Conservation (phyloP, 2,329 filamentous ascomycete genomes). For the Westerdykella aurantiaca region DNA sequence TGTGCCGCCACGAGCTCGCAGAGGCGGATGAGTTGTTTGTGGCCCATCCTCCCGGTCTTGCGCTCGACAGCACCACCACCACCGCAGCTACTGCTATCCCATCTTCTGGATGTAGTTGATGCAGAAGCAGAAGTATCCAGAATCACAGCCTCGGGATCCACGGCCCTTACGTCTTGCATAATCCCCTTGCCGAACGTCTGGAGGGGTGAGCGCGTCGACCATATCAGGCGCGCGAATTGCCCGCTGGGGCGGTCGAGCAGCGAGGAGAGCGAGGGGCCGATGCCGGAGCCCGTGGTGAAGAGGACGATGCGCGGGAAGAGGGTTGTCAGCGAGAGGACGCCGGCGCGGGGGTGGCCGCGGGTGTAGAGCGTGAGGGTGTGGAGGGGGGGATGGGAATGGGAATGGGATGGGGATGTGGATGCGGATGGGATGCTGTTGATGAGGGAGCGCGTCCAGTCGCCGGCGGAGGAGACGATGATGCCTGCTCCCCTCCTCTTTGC, state of each 20-base stretch:
- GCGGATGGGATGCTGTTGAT: conserved; percentile 7
- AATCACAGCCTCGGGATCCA: conserved; percentile 59
- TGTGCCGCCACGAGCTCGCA: conserved; percentile 13
- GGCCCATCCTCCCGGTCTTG: conserved; percentile 11
- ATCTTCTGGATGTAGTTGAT: conserved; percentile 45
- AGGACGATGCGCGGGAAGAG: conserved; percentile 30
- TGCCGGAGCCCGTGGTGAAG: conserved; percentile 33
- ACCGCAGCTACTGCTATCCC: conserved; percentile 49
- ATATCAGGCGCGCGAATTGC: conserved; percentile 57
- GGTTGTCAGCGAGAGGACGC: conserved; percentile 27
- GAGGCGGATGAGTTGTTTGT: too few relatives aligned
- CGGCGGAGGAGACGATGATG: conserved; percentile 32
- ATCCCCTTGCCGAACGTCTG: conserved; percentile 58
- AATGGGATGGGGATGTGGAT: neutral
- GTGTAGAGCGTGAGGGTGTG: conserved; percentile 20
- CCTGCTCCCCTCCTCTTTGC: conserved; percentile 7
- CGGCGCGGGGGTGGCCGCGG: conserved; percentile 23
- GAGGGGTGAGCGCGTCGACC: conserved; percentile 59
- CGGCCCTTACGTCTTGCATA: conserved; percentile 49
- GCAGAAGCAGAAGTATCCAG: conserved; percentile 59
- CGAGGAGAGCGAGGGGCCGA: conserved; percentile 42
- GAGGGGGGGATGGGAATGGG: conserved; percentile 1
- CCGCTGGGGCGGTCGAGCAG: conserved; percentile 48
- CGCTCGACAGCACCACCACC: conserved; percentile 48
- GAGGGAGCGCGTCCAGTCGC: conserved; percentile 29